Conservation (phyloP, 2,329 filamentous ascomycete species). For the Cryphonectria radicalis region DNA sequence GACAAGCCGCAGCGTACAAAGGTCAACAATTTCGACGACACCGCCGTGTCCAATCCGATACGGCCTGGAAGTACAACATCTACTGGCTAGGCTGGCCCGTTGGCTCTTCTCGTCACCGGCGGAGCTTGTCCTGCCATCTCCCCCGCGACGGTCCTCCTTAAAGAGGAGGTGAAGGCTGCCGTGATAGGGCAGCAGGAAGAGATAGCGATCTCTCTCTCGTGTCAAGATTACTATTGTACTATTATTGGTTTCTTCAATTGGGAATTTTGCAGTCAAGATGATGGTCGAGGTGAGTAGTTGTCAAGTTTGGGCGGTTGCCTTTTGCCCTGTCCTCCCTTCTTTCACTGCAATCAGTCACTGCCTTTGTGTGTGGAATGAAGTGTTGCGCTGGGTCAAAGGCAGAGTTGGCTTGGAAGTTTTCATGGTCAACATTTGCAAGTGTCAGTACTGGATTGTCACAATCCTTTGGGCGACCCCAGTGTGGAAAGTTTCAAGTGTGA, state of each 20-base stretch:
- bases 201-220: constrained; percentile 8
- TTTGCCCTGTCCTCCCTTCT: background rate
- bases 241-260: constrained; percentile 3
- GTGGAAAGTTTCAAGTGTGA: background rate
- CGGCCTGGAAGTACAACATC: constrained; percentile 1
- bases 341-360: background rate
- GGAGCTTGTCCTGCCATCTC: background rate
- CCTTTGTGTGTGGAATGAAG: background rate
- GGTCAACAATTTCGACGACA: background rate
- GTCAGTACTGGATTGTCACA: background rate
- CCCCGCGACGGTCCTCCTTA: background rate
- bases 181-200: constrained; percentile 18
- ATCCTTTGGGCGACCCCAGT: background rate
- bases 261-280: constrained; percentile 36
- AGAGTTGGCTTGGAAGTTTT: background rate
- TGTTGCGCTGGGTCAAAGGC: background rate
- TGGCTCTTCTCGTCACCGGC: background rate
- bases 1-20: background rate
- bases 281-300: constrained; percentile 41
- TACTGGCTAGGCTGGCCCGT: constrained; percentile 2
- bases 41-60: background rate
- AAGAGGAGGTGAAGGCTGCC: constrained; percentile 8
- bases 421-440: background rate
- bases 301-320: background rate
- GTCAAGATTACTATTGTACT: background rate